Evolutionary conservation across 2,329 filamentous ascomycete genomes (phyloP), one percentile per base, ranked within the genome.

Genomic region (Colletotrichum sp.): DNA sequence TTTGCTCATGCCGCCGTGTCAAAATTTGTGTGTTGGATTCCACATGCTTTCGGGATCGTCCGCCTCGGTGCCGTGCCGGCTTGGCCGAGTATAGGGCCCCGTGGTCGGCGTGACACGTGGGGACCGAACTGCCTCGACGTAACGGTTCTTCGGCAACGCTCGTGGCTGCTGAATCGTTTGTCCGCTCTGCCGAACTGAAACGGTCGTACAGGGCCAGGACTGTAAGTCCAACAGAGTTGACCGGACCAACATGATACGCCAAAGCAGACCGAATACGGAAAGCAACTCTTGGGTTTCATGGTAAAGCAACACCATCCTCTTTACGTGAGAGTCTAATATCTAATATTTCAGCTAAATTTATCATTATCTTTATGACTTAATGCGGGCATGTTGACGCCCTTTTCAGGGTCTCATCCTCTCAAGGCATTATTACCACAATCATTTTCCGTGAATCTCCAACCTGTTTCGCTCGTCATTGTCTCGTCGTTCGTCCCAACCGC

Each of bases 311-410:
- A 52, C 16, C n/a, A 52, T 52, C 13, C n/a, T 52, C n/a, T 52
- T 52, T 8, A 16, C 5, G 15, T 30, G 13, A 12, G 16, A 15
- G 36, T 36, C 30, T 63, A 36, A 34, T 13, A 63, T 63, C 16
- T 39, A 61, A 16, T 39, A n/a, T 36, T 15, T 36, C 36, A 30
- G 13, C 34, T 57, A 29, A 19, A n/a, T 39, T 71, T 63, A 27
- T 59, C n/a, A 76, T 74, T 73, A 73, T 62, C 11, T 65, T 76
- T 74, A 73, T 29, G 34, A 69, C 44, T 65, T 57, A 27, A 36
- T 6, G 8, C 27, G 57, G 74, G 57, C 44, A 63, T 12, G 9
- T 11, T 32, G 44, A 16, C 19, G 27, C 29, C 34, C 39, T 25
- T 49, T 16, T 32, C 22, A 64, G 27, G 29, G 57, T 61, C 29